phyloP scores from a whole-genome alignment of 805 yeast genomes.

The Saturnispora ahearnii region DNA sequence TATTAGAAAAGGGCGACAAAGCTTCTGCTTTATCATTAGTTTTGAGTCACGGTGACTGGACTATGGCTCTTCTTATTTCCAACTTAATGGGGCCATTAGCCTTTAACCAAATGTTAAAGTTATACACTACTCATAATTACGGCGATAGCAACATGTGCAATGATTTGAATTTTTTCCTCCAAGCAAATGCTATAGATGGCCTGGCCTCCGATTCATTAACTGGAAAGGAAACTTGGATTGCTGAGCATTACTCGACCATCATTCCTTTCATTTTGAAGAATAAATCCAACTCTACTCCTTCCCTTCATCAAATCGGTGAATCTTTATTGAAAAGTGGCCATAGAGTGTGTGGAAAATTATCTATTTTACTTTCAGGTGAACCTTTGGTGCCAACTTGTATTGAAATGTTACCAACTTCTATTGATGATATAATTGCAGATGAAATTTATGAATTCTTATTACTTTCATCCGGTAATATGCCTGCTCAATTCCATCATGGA shows the following conservation, averaged over 20 bases:
- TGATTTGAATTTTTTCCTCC: slow-evolving; percentile 24
- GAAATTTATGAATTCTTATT: slow-evolving; percentile 61
- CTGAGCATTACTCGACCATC: slow-evolving; percentile 22
- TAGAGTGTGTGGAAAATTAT: slow-evolving; percentile 33
- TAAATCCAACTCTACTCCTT: slow-evolving; percentile 17
- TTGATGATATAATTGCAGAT: slow-evolving; percentile 45
- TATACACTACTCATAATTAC: slow-evolving; percentile 18
- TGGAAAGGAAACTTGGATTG: slow-evolving; percentile 24
- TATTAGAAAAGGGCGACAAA: slow-evolving; percentile 54
- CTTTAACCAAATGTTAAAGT: slow-evolving; percentile 36
- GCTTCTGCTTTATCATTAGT: slow-evolving; percentile 58
- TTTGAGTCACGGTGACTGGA: slow-evolving; percentile 59
- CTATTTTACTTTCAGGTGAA: slow-evolving; percentile 27
- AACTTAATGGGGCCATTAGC: slow-evolving; percentile 53
- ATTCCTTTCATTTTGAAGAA: slow-evolving; percentile 26
- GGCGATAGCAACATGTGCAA: slow-evolving; percentile 19
- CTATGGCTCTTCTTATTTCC: slow-evolving; percentile 66
- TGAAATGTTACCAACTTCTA: slow-evolving; percentile 20
- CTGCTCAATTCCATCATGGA: slow-evolving; percentile 28
- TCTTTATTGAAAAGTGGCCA: slow-evolving; percentile 29
- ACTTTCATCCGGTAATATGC: slow-evolving; percentile 25
- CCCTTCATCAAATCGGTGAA: slow-evolving; percentile 28
- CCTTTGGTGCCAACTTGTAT: slow-evolving; percentile 20
- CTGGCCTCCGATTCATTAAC: slow-evolving; percentile 13
- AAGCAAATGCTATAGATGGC: slow-evolving; percentile 16